Evolutionary conservation across 306 rosid genomes (phyloP), one percentile per base, ranked within the genome.

Genomic region (Leucaena leucocephala): DNA sequence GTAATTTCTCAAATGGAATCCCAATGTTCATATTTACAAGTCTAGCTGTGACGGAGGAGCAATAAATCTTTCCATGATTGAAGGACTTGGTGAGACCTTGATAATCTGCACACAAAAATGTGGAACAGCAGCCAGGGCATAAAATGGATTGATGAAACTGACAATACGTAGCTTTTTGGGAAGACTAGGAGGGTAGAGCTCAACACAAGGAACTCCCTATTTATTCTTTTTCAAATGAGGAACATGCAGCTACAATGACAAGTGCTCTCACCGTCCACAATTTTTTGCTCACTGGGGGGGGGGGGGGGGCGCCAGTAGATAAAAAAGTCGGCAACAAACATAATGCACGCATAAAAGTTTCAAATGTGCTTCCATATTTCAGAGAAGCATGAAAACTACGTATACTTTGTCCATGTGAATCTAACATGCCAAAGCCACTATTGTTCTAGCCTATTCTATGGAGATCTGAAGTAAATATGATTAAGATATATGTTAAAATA

Each of bases 41-140:
- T 62, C 44, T 88, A 68, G 97, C 98, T 7, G 98, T 94, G 35
- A 92, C 74, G 12, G 89, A 85, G 64, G 98, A 91, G 88, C 98
- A 94, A 75, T 89, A 92, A 64, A 94, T 91, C 92, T 83, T 92
- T 81, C 98, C 97, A 68, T 89, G 95, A 88, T 91, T 81, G 87
- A 94, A 94, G 46, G 94, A 92, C 89, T 82, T 92, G 44, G 98
- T 94, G 79, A 94, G 89, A 78, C 97, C 98, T 87, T 94, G 98
- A 83, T 94, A 94, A 89, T 94, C 98, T 94, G 97, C 89, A 80
- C 55, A 84, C 38, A 66, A 57, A 78, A 75, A 74, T 40, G 59
- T 57, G 71, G 82, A 74, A 71, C 39, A 78, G 71, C 68, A 81
- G 61, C 82, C 48, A 72, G 52, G 33, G 65, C 33, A 21, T 71